Base-by-base conservation (phyloP, 2,329 filamentous ascomycete species). In the Coleophoma eucalyptorum region DNA sequence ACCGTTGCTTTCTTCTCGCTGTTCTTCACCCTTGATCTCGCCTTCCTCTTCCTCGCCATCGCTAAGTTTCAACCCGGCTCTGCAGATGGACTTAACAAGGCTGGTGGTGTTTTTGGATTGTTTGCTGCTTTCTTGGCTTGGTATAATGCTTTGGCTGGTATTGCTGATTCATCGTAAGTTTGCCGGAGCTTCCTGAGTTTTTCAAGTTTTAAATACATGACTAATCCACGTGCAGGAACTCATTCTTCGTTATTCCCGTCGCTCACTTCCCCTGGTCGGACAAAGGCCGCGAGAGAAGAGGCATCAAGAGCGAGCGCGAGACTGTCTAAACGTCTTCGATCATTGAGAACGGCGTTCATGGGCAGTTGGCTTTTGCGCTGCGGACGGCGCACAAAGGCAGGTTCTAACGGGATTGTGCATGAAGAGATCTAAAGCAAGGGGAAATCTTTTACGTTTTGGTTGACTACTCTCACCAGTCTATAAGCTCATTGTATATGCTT, bases 261-360 rank as follows among this genome's bases (percentile, higher is more conserved):
- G 86, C 88, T 62, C 91, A 96, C 78, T 95, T 97, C 79, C 93
- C 92, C 49, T 97, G 93, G 93, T 93, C 89, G 35, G 86, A 88
- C 62, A 87, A 87, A 72, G 88, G 83, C 48, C 81, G 80, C 55
- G 78, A 83, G 69, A 69, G 67, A 54, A 80, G 84, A 54, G 67
- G 64, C 53, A 61, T 63, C 56, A 76, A 86, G 75, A 72, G 69
- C 49, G 73, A 76, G 51, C 62, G 59, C 21, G 55, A 60, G 26
- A 61, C 54, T 3, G 62, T 64, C 44, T 66, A 62, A 59, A 41
- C 26, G 6, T 26, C 2, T 26, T 26, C 4, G 26, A 26, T 8
- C 26, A 26, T 26, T n/a, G 26, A 3, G 5, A 26, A 26, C 10
- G 26, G 26, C 26, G 26, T 26, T 26, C 26, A 26, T 26, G 26